Evolutionary conservation across 2,329 filamentous ascomycete species (phyloP).

Genomic region (Cladophialophora yegresii): DNA sequence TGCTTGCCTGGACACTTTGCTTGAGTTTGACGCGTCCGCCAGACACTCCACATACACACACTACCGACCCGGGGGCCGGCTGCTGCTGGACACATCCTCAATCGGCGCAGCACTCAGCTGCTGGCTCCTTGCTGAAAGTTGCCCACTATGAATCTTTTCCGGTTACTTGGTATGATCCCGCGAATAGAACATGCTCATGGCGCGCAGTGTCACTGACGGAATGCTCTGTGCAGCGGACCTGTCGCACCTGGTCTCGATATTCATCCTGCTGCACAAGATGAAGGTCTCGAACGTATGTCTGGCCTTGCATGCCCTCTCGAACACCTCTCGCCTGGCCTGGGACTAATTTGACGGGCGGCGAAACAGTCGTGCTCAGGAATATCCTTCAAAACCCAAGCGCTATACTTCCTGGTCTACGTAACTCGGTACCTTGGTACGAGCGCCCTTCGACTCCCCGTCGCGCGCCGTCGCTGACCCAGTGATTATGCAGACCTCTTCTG

Average conservation of each 20-base stretch:
- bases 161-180: conserved; percentile 60
- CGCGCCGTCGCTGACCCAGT: conserved; percentile 15
- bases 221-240: conserved; percentile 70
- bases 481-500: conserved; percentile 76
- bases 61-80: neutral
- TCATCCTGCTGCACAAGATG: conserved; percentile 98
- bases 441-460: neutral
- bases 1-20: neutral
- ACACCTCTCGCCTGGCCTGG: neutral
- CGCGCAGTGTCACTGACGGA: conserved; percentile 1
- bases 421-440: conserved; percentile 80
- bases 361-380: conserved; percentile 89
- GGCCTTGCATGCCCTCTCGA: conserved; percentile 38
- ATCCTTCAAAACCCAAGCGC: conserved; percentile 96
- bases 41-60: neutral
- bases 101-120: conserved; percentile 26
- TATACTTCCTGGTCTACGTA: conserved; percentile 91
- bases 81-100: neutral
- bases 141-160: conserved; percentile 68
- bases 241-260: conserved; percentile 89
- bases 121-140: conserved; percentile 3
- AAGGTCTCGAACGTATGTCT: conserved; percentile 73
- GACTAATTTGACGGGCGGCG: neutral
- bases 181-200: conserved; percentile 23
- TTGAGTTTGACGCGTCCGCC: neutral